Evolutionary conservation across 129 eudicot species (phyloP).

Genomic region (Daucus carota): DH1_v3.0 NC_030383.2:15296001-15296500

Average conservation of each 20-base stretch:
- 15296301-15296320: no score
- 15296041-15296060: background rate
- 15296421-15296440: background rate
- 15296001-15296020: background rate
- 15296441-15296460: conserved; percentile 8
- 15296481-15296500: background rate
- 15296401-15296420: no score
- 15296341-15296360: no score
- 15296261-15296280: no score
- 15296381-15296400: no score
- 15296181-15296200: background rate
- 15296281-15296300: no score
- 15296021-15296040: background rate
- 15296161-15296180: background rate
- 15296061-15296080: background rate
- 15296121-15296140: background rate
- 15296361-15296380: no score
- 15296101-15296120: background rate
- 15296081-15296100: background rate
- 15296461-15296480: background rate
- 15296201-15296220: background rate
- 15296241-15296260: no score
- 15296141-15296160: background rate
- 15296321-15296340: no score
- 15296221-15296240: background rate